Evolutionary conservation across 495 filamentous ascomycete genomes (phyloP).

Genomic region (Echria macrotheca): DNA sequence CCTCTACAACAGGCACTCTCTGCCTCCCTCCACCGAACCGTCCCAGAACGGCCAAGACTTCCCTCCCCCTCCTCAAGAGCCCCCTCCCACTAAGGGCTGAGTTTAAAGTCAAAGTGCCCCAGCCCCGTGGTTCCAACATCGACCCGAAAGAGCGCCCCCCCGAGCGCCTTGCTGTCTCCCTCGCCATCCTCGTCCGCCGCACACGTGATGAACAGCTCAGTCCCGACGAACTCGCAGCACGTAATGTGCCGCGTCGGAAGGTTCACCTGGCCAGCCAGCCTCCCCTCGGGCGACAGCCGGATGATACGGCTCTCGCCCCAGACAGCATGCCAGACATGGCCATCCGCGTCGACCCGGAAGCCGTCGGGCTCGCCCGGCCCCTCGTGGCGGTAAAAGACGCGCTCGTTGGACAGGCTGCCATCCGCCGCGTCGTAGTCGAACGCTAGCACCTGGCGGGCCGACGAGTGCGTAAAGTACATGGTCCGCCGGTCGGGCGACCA

Average conservation of each 20-base stretch:
- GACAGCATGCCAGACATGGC: constrained; percentile 72
- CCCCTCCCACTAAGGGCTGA: too few species aligned
- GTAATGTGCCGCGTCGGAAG: constrained; percentile 66
- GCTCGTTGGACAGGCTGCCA: constrained; percentile 60
- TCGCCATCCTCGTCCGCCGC: constrained; percentile 56
- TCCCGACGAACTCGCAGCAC: constrained; percentile 67
- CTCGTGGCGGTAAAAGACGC: constrained; percentile 60
- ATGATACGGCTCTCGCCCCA: constrained; percentile 66
- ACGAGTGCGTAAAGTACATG: constrained; percentile 80
- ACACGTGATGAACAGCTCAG: constrained; percentile 69
- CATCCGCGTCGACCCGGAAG: constrained; percentile 65
- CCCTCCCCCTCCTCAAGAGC: too few species aligned
- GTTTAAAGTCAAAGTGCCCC: constrained; percentile 52
- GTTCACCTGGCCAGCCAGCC: constrained; percentile 59
- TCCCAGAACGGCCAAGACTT: too few species aligned
- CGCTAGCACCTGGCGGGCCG: constrained; percentile 62
- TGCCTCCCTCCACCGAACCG: too few species aligned
- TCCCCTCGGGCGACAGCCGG: constrained; percentile 58
- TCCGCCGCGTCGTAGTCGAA: constrained; percentile 65
- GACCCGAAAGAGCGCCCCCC: constrained; percentile 62
- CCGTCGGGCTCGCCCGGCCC: constrained; percentile 66
- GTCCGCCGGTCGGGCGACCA: constrained; percentile 66
- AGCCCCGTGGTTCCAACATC: constrained; percentile 61
- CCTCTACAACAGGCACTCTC: too few species aligned
- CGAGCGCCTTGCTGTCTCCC: constrained; percentile 54